A percentile compares a stretch with the other conserved stretches of the same genome.
phyloP scores from a whole-genome alignment of 139 green algal genomes.

The Spirogloea muscicola region DNA sequence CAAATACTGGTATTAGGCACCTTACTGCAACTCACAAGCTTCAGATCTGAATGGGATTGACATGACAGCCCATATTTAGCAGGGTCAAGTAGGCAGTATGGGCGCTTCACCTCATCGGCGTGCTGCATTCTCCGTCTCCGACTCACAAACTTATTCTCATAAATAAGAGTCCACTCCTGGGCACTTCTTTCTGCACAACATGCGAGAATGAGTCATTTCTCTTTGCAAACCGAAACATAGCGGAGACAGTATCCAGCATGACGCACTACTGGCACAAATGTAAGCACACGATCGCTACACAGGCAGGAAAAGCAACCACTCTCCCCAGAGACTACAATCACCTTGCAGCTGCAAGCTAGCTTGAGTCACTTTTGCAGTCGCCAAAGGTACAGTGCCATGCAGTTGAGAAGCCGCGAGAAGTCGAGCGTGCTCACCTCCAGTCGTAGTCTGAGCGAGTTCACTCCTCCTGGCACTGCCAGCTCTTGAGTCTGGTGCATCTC shows the following conservation, averaged over 20 bases:
- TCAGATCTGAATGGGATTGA: no score
- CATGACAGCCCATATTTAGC: no score
- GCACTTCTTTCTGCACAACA: background rate
- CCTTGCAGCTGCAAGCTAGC: background rate
- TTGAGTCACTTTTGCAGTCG: no score
- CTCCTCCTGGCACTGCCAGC: background rate
- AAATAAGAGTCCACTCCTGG: constrained; percentile 3
- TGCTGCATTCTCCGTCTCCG: background rate
- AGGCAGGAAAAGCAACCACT: background rate
- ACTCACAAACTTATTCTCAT: constrained; percentile 1
- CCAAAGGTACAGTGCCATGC: background rate
- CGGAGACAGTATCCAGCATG: background rate
- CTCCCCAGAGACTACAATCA: background rate
- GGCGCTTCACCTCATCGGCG: constrained; percentile 6
- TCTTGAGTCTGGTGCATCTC: background rate
- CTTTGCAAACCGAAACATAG: background rate
- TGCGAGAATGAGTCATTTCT: background rate
- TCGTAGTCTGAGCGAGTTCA: background rate
- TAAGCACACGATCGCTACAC: background rate
- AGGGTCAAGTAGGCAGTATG: no score
- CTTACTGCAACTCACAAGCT: no score
- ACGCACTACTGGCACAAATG: no score
- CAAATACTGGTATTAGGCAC: no score
- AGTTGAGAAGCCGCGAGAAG: background rate
- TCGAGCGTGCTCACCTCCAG: background rate